Percentiles rank a stretch among this genome's conserved stretches.
These are phyloP conservation scores for Golubevia sp. DNA, from an alignment of 1,284 basidiomycete genomes.

Conservation along the genomic window DNA sequence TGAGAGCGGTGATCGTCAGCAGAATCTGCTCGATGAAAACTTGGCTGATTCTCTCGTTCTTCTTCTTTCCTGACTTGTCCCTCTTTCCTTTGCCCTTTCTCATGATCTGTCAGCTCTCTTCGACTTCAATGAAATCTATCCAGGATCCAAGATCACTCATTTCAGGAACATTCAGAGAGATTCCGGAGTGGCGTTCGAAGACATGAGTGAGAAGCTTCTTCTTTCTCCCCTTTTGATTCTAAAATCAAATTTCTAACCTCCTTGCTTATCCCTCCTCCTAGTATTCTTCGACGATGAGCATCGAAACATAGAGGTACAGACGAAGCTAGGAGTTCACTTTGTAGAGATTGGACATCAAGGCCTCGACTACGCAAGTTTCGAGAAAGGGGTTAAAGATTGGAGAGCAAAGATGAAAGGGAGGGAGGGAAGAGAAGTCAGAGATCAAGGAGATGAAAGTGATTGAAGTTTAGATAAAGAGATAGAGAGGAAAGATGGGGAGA, in stretches of 20 bases:
- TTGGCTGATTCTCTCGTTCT: constrained; percentile 1
- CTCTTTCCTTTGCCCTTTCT: not conserved
- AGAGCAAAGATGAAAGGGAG: constrained; percentile 21
- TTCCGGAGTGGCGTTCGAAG: constrained; percentile 38
- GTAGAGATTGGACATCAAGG: constrained; percentile 44
- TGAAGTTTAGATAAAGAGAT: too few relatives aligned
- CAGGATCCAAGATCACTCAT: constrained; percentile 50
- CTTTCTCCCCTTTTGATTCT: not conserved
- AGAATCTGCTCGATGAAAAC: too few relatives aligned
- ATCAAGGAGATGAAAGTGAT: not conserved
- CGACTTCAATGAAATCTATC: constrained; percentile 52
- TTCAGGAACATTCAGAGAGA: constrained; percentile 34
- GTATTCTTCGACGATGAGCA: constrained; percentile 57
- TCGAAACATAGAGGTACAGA: constrained; percentile 40
- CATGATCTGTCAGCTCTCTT: constrained; percentile 23
- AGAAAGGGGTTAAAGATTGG: constrained; percentile 42
- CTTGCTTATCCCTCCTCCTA: not conserved
- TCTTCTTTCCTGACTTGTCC: not conserved
- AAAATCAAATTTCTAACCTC: not conserved
- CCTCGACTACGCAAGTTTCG: constrained; percentile 37
- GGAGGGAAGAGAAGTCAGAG: not conserved
- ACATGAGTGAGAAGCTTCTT: constrained; percentile 26
- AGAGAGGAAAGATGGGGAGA: too few relatives aligned
- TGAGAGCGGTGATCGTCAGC: too few relatives aligned
- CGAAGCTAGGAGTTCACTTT: constrained; percentile 53